Evolutionary conservation across 2,329 filamentous ascomycete genomes (phyloP), one percentile per base, ranked within the genome.

Genomic region (Talaromyces albobiverticillius): DNA sequence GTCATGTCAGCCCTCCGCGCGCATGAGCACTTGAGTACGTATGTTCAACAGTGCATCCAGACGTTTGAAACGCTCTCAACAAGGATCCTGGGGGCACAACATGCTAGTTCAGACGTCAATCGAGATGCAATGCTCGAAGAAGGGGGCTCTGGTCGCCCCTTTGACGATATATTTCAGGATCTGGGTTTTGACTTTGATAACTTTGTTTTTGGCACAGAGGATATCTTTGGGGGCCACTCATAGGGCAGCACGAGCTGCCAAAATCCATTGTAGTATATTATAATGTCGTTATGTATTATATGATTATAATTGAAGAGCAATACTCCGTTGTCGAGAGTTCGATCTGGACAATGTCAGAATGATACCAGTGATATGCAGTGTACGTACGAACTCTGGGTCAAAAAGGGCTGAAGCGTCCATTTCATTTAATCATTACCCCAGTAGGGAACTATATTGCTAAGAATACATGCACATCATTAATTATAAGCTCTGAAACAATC

Each of bases 1-100:
- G 56, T 62, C 16, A 46, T 66, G 43, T 50, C 55, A 10, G 56
- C 55, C 10, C 56, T 67, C 14, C 54, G 59, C 26, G 51, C 58
- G 20, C 60, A 55, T 40, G 53, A 55, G 8, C 53, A 55, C n/a
- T 20, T 55, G 14, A 55, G 53, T 25, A 22, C 40, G 16, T 55
- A 55, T 18, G 53, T 55, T 11, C 23, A n/a, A 41, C 46, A 46
- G 34, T 55, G 53, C 4, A 46, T 51, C 9, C 31, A 13, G 32
- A 55, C 48, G 10, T 55, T 55, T 42, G 53, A 55, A 13, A 25
- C n/a, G 25, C 34, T 55, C 14, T 51, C 53, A 22, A 20, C 32
- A 3, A 51, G 41, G 10, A 55, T 55, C 8, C 49, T 32, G 18
- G 14, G 40, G 18, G 20, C 49, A 14, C 26, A 23, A 26, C 10